Conservation (phyloP, 345 rosid species). For the Populus tremula region DNA sequence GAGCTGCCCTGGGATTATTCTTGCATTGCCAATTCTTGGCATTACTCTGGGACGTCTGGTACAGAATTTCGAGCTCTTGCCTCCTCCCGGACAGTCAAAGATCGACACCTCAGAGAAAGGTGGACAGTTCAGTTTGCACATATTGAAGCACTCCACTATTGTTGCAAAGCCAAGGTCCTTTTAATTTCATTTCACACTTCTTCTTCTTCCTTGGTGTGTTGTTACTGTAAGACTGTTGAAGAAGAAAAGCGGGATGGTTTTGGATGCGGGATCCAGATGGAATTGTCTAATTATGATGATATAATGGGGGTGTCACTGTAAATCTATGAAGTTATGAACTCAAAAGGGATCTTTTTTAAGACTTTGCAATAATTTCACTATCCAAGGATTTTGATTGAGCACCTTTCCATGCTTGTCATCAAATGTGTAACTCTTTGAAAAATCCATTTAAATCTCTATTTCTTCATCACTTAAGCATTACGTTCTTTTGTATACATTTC, state of each 20-base stretch:
- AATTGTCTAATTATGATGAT: not conserved
- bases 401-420: no score
- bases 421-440: no score
- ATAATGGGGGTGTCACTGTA: not conserved
- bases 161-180: conserved; percentile 74
- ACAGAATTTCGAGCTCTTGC: conserved; percentile 92
- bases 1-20: conserved; percentile 97
- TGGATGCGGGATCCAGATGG: not conserved
- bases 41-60: conserved; percentile 85
- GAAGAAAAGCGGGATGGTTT: not conserved
- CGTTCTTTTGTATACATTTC: no score
- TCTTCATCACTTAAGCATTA: no score
- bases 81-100: conserved; percentile 85
- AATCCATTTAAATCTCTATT: no score
- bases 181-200: not conserved
- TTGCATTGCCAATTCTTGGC: conserved; percentile 89
- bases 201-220: not conserved
- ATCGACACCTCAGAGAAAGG: conserved; percentile 83
- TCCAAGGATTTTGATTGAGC: no score
- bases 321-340: conserved; percentile 6
- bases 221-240: not conserved
- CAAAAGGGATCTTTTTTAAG: not conserved
- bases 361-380: not conserved
- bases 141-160: conserved; percentile 86
- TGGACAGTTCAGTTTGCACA: conserved; percentile 96